Evolutionary conservation across 225 moss, liverwort and hornwort genomes (phyloP), one percentile per base, ranked within the genome.

Genomic region (Bryum argenteum): DNA sequence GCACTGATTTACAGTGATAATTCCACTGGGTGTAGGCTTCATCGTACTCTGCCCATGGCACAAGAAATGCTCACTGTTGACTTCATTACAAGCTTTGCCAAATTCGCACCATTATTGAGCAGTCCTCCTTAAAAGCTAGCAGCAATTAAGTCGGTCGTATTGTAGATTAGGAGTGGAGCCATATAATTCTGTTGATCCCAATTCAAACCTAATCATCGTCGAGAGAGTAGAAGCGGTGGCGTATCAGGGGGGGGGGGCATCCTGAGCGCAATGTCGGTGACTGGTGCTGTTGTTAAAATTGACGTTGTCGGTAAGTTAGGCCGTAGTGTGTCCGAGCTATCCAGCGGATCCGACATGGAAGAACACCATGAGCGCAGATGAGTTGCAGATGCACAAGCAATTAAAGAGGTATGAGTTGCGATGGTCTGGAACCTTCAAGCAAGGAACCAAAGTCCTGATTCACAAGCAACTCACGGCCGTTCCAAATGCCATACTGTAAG

Each of bases 251-350:
- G n/a, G n/a, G n/a, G n/a, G 62, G 62, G 21, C 9, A 48, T 47
- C 24, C 47, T 54, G 26, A 33, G 11, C 8, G 14, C 17, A 33
- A 33, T 11, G 19, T 51, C 63, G 0, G 66, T 56, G 5, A 4
- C 3, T 78, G 50, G 50, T 74, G 75, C 41, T 82, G 19, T 52
- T 79, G 57, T 17, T 71, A 63, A 75, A 67, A 8, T 28, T 67
- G 44, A 71, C 44, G 63, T 53, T 71, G 63, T 58, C 67, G 19
- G 23, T 51, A 15, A 47, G 13, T 48, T 75, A 54, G 1, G 63
- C 11, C 20, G 57, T 17, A 28, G 52, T 4, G 52, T 85, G 85
- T 77, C 82, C 76, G 54, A 71, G 33, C 58, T 82, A 79, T 21
- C 76, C 74, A 0, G 2, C 48, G 58, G 86, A 87, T 80, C 44